A percentile compares a stretch with the other conserved stretches of the same genome.
These are phyloP conservation scores for Neurospora sublineolata DNA, from an alignment of 495 filamentous ascomycete genomes.

Conservation along the genomic window DNA sequence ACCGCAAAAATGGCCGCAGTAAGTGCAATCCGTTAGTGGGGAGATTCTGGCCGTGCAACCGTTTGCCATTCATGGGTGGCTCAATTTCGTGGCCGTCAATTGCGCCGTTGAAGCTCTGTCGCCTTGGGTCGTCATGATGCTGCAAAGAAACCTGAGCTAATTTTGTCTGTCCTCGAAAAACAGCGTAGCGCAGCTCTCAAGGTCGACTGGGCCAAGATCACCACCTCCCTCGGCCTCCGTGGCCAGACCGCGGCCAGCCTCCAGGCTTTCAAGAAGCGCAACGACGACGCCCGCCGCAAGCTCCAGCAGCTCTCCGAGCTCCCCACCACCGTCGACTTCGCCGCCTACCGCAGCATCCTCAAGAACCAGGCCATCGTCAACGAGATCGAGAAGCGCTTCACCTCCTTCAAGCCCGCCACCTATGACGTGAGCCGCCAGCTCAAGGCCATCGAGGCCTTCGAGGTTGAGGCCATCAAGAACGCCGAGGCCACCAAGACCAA, in stretches of 20 bases:
- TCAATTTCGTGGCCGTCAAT: conserved; percentile 4
- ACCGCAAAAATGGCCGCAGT: conserved; percentile 80
- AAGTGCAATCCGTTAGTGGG: conserved; percentile 39
- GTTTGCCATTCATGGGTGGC: neutral
- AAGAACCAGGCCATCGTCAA: conserved; percentile 91
- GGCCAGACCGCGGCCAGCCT: conserved; percentile 85
- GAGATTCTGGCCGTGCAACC: neutral
- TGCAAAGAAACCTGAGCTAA: conserved; percentile 34
- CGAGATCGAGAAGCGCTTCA: conserved; percentile 93
- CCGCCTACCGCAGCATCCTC: conserved; percentile 77
- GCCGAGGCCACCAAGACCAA: conserved; percentile 89
- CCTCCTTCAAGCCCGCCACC: conserved; percentile 74
- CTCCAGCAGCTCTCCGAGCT: conserved; percentile 65
- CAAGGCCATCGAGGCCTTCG: conserved; percentile 95
- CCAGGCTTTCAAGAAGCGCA: conserved; percentile 96
- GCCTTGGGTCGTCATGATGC: neutral
- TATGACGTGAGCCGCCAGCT: conserved; percentile 87
- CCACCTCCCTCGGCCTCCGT: conserved; percentile 84
- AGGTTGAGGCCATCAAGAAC: conserved; percentile 92
- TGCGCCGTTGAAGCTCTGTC: neutral
- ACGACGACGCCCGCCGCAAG: conserved; percentile 95
- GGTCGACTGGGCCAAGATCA: conserved; percentile 94
- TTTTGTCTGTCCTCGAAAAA: conserved; percentile 24
- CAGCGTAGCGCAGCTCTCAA: conserved; percentile 98
- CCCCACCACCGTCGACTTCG: conserved; percentile 79